Base-by-base conservation (phyloP, 202 grass and related monocot genomes). In the Dendrocalamus latiflorus region DNA sequence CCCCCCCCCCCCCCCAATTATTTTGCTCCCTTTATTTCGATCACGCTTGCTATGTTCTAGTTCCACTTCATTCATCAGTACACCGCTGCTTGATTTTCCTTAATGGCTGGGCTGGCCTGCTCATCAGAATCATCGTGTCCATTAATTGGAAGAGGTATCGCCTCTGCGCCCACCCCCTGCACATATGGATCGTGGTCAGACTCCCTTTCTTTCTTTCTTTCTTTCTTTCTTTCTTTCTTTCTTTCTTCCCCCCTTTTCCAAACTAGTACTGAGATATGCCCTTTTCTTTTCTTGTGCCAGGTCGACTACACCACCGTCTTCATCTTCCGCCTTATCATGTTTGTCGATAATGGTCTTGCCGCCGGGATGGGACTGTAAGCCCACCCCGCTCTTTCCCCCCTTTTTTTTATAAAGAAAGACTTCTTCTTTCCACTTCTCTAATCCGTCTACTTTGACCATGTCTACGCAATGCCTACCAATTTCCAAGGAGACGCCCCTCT, bases 181-280 rank as follows among this genome's bases (percentile, higher is more conserved):
- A 98, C 84, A 90, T 98, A 87, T 98, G 95, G 95, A 95, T 95
- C 84, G 89, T 98, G 91, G 95, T 97, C 14, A 90, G 90, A 70
- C 74, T 36, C 56, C 28, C 24, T 5, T 13, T 13, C 22, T 59
- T 13, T n/a, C n/a, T n/a, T n/a, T n/a, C n/a, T n/a, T n/a, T n/a
- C n/a, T n/a, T n/a, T n/a, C n/a, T n/a, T n/a, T 2, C 21, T 13
- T 13, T 58, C 20, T 55, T 21, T 1, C 0, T n/a, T n/a, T n/a
- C n/a, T n/a, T n/a, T n/a, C n/a, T n/a, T n/a, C n/a, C 10, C 4
- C 9, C 53, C 53, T 1, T 4, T 10, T 11, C n/a, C 42, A 47
- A 8, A 70, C 13, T n/a, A n/a, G n/a, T n/a, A n/a, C n/a, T n/a
- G n/a, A n/a, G n/a, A n/a, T n/a, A n/a, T n/a, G 15, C 48, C 48